Percentiles rank a stretch among this genome's conserved stretches.
These are phyloP conservation scores for Hypoxylon sp. DNA, from an alignment of 2,329 filamentous ascomycete genomes.

Conservation along the genomic window DNA sequence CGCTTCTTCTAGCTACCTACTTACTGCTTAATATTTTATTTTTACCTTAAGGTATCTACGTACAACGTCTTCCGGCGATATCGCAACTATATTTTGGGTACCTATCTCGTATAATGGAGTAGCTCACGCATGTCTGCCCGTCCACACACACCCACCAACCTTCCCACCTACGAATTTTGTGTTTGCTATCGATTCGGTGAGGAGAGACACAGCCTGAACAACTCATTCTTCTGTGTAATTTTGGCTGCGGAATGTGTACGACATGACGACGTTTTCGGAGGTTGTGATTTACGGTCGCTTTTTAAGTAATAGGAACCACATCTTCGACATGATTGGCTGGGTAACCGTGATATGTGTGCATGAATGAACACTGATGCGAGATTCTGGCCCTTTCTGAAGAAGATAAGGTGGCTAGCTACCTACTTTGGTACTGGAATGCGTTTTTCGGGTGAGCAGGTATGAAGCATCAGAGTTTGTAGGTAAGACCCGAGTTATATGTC, in stretches of 20 bases:
- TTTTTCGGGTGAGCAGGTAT: not conserved
- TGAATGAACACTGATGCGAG: conserved; percentile 20
- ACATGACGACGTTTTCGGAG: conserved; percentile 25
- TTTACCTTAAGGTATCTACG: not conserved
- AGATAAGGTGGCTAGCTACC: conserved; percentile 11
- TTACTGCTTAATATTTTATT: conserved; percentile 1
- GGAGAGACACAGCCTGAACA: conserved; percentile 3
- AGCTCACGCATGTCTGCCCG: conserved; percentile 16
- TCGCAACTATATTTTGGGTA: conserved; percentile 22
- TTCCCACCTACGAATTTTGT: conserved; percentile 17
- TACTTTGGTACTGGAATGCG: not conserved
- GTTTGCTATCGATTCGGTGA: conserved; percentile 29
- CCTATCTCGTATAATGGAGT: conserved; percentile 19
- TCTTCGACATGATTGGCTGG: conserved; percentile 30
- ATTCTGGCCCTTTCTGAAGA: conserved; percentile 25
- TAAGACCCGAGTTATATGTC: conserved; percentile 10
- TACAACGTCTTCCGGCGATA: conserved; percentile 21
- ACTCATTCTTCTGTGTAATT: conserved; percentile 18
- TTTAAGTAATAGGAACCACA: conserved; percentile 42
- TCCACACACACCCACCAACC: conserved; percentile 18
- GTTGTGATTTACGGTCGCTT: conserved; percentile 19
- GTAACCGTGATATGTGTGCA: conserved; percentile 12
- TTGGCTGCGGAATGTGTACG: conserved; percentile 17
- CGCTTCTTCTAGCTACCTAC: conserved; percentile 4
- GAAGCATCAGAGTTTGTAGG: conserved; percentile 22